Conservation (phyloP, 495 filamentous ascomycete genomes). For the Pseudomonodictys pantanalensis region DNA sequence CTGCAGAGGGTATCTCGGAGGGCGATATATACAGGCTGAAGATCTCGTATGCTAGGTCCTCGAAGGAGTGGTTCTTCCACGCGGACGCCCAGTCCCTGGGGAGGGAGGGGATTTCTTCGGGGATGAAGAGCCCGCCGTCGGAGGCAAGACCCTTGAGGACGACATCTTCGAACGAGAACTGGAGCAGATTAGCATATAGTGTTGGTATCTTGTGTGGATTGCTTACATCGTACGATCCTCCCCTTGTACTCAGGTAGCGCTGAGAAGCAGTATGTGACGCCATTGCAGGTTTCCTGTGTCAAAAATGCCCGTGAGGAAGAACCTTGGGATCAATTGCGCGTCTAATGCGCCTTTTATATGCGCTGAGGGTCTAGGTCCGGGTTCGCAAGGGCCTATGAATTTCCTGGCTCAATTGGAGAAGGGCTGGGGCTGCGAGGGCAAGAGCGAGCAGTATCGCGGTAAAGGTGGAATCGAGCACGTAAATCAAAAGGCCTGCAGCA, state of each 20-base stretch:
- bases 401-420: too few species aligned
- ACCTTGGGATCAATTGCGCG: not conserved
- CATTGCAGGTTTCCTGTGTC: constrained; percentile 12
- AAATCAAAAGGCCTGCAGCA: too few species aligned
- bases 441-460: too few species aligned
- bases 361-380: too few species aligned
- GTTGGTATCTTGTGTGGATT: constrained; percentile 27
- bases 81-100: constrained; percentile 56
- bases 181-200: constrained; percentile 8
- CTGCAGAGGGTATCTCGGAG: constrained; percentile 73
- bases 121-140: constrained; percentile 88
- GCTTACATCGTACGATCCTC: constrained; percentile 71
- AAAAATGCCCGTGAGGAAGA: too few species aligned
- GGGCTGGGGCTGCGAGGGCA: too few species aligned
- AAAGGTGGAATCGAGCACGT: too few species aligned
- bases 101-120: constrained; percentile 71
- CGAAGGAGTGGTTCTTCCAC: constrained; percentile 75
- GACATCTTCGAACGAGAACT: constrained; percentile 89
- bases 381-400: too few species aligned
- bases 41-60: constrained; percentile 74
- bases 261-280: constrained; percentile 61
- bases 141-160: constrained; percentile 87
- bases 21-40: constrained; percentile 77
- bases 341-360: not conserved
- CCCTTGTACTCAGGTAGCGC: constrained; percentile 76